Percentiles rank a stretch among this genome's conserved stretches.
These are phyloP conservation scores for Annulohypoxylon nitens DNA, from an alignment of 495 filamentous ascomycete genomes.

Conservation along the genomic window DNA sequence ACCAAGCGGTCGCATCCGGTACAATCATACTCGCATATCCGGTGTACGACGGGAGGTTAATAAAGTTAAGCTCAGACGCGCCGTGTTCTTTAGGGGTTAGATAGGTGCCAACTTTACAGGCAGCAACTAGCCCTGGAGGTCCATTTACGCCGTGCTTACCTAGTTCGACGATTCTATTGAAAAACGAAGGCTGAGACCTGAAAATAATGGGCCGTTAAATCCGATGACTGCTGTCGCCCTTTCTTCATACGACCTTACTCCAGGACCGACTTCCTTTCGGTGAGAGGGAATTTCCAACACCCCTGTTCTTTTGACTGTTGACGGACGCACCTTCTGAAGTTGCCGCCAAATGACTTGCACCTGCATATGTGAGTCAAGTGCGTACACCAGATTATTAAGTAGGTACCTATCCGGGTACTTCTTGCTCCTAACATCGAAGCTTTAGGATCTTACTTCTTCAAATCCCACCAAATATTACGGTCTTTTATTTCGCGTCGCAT, in stretches of 20 bases:
- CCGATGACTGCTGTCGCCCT: slow-evolving; percentile 1
- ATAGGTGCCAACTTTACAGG: background rate
- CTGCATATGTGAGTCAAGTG: slow-evolving; percentile 8
- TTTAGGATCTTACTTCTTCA: background rate
- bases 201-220: slow-evolving; percentile 1
- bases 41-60: background rate
- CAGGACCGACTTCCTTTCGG: slow-evolving; percentile 6
- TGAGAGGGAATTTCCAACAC: slow-evolving; percentile 5
- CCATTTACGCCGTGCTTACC: background rate
- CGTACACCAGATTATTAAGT: background rate
- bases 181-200: slow-evolving; percentile 17
- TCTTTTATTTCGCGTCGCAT: background rate
- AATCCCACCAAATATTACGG: background rate
- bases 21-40: background rate
- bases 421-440: background rate
- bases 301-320: background rate
- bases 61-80: background rate
- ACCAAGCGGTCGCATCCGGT: background rate
- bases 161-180: background rate
- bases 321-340: slow-evolving; percentile 1
- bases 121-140: background rate
- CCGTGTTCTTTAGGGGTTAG: background rate
- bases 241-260: slow-evolving; percentile 10
- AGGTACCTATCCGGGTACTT: background rate
- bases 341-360: slow-evolving; percentile 1